Conservation (phyloP, 768 basidiomycete species). For the Rhizopogon vesiculosus region DNA sequence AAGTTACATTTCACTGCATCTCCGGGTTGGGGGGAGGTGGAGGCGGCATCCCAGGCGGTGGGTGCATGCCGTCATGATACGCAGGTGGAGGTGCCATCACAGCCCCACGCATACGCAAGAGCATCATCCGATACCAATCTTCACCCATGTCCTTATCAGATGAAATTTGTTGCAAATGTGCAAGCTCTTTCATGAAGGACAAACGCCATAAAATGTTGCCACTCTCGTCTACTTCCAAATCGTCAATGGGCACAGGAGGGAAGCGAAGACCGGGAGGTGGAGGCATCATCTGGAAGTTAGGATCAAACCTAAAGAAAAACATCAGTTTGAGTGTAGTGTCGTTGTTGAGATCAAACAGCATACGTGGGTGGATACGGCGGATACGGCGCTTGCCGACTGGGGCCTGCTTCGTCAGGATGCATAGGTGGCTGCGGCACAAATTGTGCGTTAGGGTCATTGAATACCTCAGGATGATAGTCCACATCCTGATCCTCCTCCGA, state of each 20-base stretch:
- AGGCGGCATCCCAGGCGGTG: conserved; percentile 31
- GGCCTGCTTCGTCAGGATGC: conserved; percentile 55
- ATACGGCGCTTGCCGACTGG: conserved; percentile 55
- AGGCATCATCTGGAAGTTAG: conserved; percentile 64
- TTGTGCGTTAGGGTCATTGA: conserved; percentile 51
- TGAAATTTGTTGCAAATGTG: conserved; percentile 70
- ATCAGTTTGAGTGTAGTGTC: conserved; percentile 1
- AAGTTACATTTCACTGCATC: conserved; percentile 17
- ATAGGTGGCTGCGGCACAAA: conserved; percentile 51
- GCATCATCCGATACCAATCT: conserved; percentile 86
- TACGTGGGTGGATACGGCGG: conserved; percentile 59
- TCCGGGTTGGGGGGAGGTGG: conserved; percentile 30
- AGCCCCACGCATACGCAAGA: conserved; percentile 70
- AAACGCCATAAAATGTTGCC: conserved; percentile 78
- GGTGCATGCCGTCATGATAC: conserved; percentile 32
- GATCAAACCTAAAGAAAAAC: conserved; percentile 55
- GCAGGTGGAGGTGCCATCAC: conserved; percentile 49
- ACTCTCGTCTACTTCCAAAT: conserved; percentile 71
- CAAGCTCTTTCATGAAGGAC: conserved; percentile 78
- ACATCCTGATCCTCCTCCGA: conserved; percentile 57
- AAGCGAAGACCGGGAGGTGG: conserved; percentile 55
- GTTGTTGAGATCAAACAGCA: neutral
- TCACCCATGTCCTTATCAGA: conserved; percentile 76
- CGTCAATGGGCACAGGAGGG: conserved; percentile 65
- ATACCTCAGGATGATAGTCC: conserved; percentile 57